Evolutionary conservation across 768 basidiomycete genomes (phyloP).

Genomic region (Amanita rimosa): DNA sequence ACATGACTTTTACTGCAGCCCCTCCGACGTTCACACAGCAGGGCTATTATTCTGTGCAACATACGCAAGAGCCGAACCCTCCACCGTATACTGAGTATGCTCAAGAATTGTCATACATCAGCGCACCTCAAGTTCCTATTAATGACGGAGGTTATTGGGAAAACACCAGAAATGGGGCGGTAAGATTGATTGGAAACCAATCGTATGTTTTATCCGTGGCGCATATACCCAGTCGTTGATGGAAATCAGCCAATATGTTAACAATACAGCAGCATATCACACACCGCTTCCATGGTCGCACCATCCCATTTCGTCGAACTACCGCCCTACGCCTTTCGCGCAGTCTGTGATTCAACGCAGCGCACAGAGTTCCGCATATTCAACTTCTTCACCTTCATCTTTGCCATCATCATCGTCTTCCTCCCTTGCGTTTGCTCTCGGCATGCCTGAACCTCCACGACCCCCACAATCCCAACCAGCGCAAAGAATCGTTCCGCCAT

Average conservation of each 20-base stretch:
- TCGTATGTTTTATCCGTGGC: slow-evolving; percentile 26
- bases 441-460: slow-evolving; percentile 15
- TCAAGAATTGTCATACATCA: slow-evolving; percentile 45
- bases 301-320: slow-evolving; percentile 26
- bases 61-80: slow-evolving; percentile 19
- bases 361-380: slow-evolving; percentile 52
- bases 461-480: slow-evolving; percentile 1
- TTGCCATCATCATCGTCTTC: slow-evolving; percentile 60
- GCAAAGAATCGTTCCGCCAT: slow-evolving; percentile 7
- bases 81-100: slow-evolving; percentile 62
- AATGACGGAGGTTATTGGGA: slow-evolving; percentile 57
- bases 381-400: slow-evolving; percentile 49
- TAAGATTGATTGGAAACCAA: slow-evolving; percentile 47
- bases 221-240: slow-evolving; percentile 12
- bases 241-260: slow-evolving; percentile 26
- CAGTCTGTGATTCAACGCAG: slow-evolving; percentile 56
- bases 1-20: slow-evolving; percentile 44
- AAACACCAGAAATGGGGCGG: slow-evolving; percentile 45
- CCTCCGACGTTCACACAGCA: slow-evolving; percentile 58
- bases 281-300: slow-evolving; percentile 10
- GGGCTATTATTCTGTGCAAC: slow-evolving; percentile 30
- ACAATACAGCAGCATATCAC: slow-evolving; percentile 31
- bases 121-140: slow-evolving; percentile 29
- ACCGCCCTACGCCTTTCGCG: slow-evolving; percentile 46
- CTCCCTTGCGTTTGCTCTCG: slow-evolving; percentile 56